Percentiles rank a stretch among this genome's conserved stretches.
phyloP scores from a whole-genome alignment of 441 rosid genomes.

The Gossypium aridum region DNA sequence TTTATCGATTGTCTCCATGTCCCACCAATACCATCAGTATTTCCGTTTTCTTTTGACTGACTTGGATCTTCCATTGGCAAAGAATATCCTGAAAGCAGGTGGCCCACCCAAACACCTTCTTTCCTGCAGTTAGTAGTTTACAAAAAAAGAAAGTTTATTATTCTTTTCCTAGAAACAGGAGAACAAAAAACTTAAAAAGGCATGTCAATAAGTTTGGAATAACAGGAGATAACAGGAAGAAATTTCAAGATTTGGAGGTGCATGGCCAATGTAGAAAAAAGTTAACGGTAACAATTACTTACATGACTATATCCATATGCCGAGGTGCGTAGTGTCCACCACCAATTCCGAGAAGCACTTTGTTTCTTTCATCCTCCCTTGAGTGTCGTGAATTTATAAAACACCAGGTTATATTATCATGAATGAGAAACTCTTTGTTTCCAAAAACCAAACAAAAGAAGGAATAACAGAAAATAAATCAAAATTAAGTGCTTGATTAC shows the following conservation, averaged over 20 bases:
- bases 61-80: conserved; percentile 75
- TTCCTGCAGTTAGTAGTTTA: conserved; percentile 35
- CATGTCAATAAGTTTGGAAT: not conserved
- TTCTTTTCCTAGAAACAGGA: not conserved
- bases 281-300: conserved; percentile 22
- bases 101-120: conserved; percentile 79
- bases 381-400: not conserved
- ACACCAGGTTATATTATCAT: not conserved
- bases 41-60: conserved; percentile 26
- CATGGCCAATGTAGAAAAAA: not conserved
- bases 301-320: conserved; percentile 79
- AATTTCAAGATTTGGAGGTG: not conserved
- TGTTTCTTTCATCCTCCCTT: conserved; percentile 51
- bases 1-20: conserved; percentile 69
- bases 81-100: conserved; percentile 76
- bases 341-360: conserved; percentile 77
- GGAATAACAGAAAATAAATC: not conserved
- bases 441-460: not conserved
- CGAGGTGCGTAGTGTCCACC: conserved; percentile 96
- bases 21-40: conserved; percentile 40
- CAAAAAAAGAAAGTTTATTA: not conserved
- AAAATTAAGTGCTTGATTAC: not conserved
- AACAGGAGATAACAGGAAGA: not conserved
- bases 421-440: not conserved
- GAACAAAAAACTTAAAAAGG: not conserved